A percentile compares a stretch with the other conserved stretches of the same genome.
Conservation (phyloP, 805 yeast species). For the Helenozyma baotianmanensis region DNA sequence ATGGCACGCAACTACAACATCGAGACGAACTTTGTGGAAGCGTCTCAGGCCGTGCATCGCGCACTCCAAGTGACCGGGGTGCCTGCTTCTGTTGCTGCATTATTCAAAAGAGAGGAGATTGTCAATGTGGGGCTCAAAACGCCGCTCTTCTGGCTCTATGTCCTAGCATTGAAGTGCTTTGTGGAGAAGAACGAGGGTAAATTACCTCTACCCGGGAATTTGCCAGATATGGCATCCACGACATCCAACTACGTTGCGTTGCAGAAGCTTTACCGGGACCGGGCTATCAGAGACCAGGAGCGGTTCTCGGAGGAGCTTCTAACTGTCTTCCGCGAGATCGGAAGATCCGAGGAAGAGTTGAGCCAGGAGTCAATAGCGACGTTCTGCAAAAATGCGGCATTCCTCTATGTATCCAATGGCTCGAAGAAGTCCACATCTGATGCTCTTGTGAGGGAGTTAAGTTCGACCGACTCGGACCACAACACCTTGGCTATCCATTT, state of each 20-base stretch:
- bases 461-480: background rate
- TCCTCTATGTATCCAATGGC: constrained; percentile 48
- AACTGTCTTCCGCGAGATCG: constrained; percentile 20
- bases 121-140: constrained; percentile 17
- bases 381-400: constrained; percentile 62
- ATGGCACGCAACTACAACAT: constrained; percentile 46
- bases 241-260: constrained; percentile 57
- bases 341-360: constrained; percentile 25
- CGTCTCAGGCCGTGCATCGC: constrained; percentile 30
- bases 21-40: constrained; percentile 45
- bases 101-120: constrained; percentile 13
- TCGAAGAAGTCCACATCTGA: constrained; percentile 16
- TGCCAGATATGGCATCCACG: constrained; percentile 88
- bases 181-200: constrained; percentile 29
- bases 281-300: constrained; percentile 48
- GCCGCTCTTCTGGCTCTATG: constrained; percentile 58
- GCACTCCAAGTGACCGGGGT: constrained; percentile 33
- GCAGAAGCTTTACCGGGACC: constrained; percentile 52
- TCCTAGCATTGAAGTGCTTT: constrained; percentile 51
- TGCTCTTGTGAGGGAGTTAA: constrained; percentile 1
- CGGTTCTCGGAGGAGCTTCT: constrained; percentile 32
- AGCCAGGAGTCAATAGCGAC: constrained; percentile 32
- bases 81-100: constrained; percentile 24
- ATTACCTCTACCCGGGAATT: constrained; percentile 67
- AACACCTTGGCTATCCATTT: constrained; percentile 34